phyloP scores from a whole-genome alignment of 2,329 filamentous ascomycete species.

The Hypoxylon sp. region DNA sequence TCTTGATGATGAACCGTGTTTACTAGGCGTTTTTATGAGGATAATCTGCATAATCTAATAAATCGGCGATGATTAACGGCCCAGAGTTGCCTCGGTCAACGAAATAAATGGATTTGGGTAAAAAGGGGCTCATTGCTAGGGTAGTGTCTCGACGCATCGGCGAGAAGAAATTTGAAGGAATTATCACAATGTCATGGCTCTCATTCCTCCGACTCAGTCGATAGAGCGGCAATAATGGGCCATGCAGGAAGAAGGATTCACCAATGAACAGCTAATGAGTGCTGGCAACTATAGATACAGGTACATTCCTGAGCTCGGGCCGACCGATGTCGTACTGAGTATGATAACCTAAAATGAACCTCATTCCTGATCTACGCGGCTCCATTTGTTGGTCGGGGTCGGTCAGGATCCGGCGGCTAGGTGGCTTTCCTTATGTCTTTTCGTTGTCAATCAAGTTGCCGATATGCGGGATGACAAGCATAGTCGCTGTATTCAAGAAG shows the following conservation, averaged over 20 bases:
- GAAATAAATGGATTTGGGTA: neutral
- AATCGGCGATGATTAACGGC: slow-evolving; percentile 1
- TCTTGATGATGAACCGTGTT: neutral
- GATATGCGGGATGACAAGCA: neutral
- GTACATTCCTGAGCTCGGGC: slow-evolving; percentile 1
- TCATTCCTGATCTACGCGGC: slow-evolving; percentile 4
- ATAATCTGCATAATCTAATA: slow-evolving; percentile 2
- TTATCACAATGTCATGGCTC: neutral
- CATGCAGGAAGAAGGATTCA: slow-evolving; percentile 12
- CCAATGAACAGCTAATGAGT: slow-evolving; percentile 1
- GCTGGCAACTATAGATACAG: neutral
- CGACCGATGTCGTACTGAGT: slow-evolving; percentile 6
- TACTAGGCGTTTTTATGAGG: neutral
- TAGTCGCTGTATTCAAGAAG: no score
- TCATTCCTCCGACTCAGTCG: neutral
- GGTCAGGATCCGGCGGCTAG: neutral
- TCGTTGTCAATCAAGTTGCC: neutral
- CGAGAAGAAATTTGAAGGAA: neutral
- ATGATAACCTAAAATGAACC: slow-evolving; percentile 20
- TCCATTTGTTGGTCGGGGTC: neutral
- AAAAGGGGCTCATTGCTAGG: neutral
- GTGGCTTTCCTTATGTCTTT: neutral
- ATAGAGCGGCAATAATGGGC: neutral
- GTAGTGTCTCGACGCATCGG: neutral
- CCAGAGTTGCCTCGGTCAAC: neutral